A percentile compares a stretch with the other conserved stretches of the same genome.
These are phyloP conservation scores for Centella asiatica DNA, from an alignment of 129 eudicot species.

Conservation along the genomic window DNA sequence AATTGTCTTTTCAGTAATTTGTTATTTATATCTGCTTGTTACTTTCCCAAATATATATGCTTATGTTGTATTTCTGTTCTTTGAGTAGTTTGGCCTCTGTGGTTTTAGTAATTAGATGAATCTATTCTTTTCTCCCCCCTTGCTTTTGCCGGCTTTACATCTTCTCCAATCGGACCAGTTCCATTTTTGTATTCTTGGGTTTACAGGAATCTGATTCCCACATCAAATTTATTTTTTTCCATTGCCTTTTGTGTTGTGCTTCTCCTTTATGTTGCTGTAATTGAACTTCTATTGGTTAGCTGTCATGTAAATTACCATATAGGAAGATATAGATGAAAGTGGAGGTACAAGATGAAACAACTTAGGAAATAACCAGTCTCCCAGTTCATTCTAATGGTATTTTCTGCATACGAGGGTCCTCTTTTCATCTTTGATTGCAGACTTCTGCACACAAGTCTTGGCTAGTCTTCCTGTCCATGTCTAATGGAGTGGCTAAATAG, in stretches of 20 bases:
- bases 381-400: not conserved
- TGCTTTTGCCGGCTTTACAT: not conserved
- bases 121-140: not conserved
- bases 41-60: too few relatives aligned
- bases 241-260: not conserved
- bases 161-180: not conserved
- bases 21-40: too few relatives aligned
- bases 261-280: conserved; percentile 3
- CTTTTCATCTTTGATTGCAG: not conserved
- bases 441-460: not conserved
- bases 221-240: not conserved
- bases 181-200: conserved; percentile 1
- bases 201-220: conserved; percentile 6
- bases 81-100: too few relatives aligned
- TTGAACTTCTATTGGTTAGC: conserved; percentile 4
- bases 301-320: not conserved
- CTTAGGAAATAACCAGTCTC: not conserved
- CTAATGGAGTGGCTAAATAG: not conserved
- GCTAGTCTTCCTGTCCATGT: not conserved
- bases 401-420: not conserved
- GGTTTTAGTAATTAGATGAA: too few relatives aligned
- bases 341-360: not conserved
- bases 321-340: not conserved
- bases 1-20: too few relatives aligned
- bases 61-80: too few relatives aligned